Conservation (phyloP, 768 basidiomycete species). For the Leucogyrophana mollusca region DNA sequence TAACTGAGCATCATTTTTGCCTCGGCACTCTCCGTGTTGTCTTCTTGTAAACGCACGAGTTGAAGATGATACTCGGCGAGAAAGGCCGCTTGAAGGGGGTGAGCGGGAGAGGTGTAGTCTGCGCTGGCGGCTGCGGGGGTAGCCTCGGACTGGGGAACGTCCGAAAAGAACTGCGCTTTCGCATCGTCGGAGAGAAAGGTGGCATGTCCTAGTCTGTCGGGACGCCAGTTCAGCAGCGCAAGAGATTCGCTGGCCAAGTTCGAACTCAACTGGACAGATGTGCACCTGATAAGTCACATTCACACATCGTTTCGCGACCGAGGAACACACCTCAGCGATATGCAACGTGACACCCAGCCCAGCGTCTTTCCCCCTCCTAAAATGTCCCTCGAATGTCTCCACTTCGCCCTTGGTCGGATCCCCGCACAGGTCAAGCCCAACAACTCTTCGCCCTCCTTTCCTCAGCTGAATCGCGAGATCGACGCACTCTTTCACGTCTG, state of each 20-base stretch:
- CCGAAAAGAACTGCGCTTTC: constrained; percentile 48
- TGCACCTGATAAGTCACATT: too few species aligned
- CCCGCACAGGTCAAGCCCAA: constrained; percentile 82
- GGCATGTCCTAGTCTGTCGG: constrained; percentile 75
- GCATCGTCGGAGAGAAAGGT: constrained; percentile 72
- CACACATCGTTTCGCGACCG: too few species aligned
- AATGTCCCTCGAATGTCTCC: constrained; percentile 45
- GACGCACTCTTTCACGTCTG: constrained; percentile 54
- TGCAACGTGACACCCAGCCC: constrained; percentile 78
- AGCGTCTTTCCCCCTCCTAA: constrained; percentile 52
- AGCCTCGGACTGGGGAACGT: constrained; percentile 17
- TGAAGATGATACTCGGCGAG: constrained; percentile 22
- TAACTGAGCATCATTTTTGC: constrained; percentile 1
- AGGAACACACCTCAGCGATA: constrained; percentile 76
- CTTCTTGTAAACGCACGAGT: constrained; percentile 16
- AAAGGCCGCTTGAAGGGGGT: constrained; percentile 21
- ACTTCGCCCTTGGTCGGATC: constrained; percentile 66
- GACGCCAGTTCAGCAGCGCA: constrained; percentile 57
- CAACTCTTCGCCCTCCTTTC: constrained; percentile 56
- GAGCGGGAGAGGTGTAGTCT: constrained; percentile 14
- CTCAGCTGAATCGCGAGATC: constrained; percentile 55
- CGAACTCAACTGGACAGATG: constrained; percentile 37
- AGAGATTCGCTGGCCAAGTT: constrained; percentile 59
- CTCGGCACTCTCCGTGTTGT: constrained; percentile 14
- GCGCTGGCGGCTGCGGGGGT: not conserved